Percentiles rank a stretch among this genome's conserved stretches.
Evolutionary conservation across 75 land plant species (phyloP).

Genomic region (Sequoiadendron giganteum): DNA sequence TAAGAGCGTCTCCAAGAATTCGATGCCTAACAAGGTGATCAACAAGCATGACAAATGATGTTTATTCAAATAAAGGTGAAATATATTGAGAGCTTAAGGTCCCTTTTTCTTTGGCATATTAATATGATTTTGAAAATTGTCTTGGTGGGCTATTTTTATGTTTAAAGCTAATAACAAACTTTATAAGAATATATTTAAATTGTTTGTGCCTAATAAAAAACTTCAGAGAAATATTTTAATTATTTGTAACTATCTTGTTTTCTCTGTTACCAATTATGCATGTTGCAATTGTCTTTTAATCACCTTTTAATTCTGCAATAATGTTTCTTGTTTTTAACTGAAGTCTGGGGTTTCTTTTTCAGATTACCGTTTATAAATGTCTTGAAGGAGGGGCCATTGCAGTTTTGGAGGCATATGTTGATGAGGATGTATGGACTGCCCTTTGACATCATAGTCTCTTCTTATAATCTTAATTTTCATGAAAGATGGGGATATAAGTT

Average conservation of each 20-base stretch:
- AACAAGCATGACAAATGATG: background rate
- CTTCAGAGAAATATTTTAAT: background rate
- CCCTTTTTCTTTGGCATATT: background rate
- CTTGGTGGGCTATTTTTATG: background rate
- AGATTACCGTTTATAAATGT: conserved; percentile 93
- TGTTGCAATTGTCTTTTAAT: background rate
- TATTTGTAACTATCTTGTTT: background rate
- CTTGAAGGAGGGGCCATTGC: conserved; percentile 86
- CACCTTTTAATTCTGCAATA: background rate
- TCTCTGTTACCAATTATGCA: background rate
- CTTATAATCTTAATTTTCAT: background rate
- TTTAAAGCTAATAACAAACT: background rate
- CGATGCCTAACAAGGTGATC: background rate
- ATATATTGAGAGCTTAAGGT: background rate
- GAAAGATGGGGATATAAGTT: background rate
- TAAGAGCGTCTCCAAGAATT: background rate
- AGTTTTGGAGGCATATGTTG: conserved; percentile 82
- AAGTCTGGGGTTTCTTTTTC: conserved; percentile 14
- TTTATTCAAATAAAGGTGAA: background rate
- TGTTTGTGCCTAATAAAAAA: background rate
- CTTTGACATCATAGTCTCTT: conserved; percentile 7
- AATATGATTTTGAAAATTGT: background rate
- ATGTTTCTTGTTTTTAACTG: background rate
- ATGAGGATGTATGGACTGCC: conserved; percentile 73
- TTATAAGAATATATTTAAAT: background rate